These are phyloP conservation scores for Graphilbum sp. DNA, from an alignment of 2,329 filamentous ascomycete genomes.

Conservation along the genomic window DNA sequence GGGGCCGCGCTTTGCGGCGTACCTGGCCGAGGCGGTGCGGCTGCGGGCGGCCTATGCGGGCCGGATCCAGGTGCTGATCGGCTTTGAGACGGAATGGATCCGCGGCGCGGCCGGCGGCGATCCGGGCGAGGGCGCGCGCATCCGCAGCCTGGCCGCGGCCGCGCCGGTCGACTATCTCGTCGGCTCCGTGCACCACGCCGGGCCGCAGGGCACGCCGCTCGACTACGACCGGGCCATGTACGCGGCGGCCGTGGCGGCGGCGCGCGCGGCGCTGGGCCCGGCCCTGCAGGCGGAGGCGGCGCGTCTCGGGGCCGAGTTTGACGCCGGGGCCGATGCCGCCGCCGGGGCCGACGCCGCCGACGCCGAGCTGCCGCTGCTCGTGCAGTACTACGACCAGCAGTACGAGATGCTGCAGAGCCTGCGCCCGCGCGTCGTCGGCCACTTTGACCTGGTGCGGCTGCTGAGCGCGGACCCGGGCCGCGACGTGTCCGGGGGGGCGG, in stretches of 20 bases:
- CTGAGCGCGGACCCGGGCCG: slow-evolving; percentile 53
- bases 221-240: slow-evolving; percentile 66
- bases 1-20: slow-evolving; percentile 46
- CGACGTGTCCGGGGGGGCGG: slow-evolving; percentile 19
- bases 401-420: slow-evolving; percentile 60
- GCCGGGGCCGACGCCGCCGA: slow-evolving; percentile 14
- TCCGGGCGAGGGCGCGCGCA: slow-evolving; percentile 41
- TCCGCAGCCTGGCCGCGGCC: slow-evolving; percentile 39
- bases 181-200: slow-evolving; percentile 82
- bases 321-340: slow-evolving; percentile 5
- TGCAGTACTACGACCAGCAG: slow-evolving; percentile 80
- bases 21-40: slow-evolving; percentile 57
- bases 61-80: slow-evolving; percentile 66
- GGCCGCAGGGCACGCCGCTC: slow-evolving; percentile 63
- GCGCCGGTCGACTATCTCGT: slow-evolving; percentile 55
- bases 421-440: slow-evolving; percentile 65
- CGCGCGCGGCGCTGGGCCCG: slow-evolving; percentile 28
- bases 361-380: slow-evolving; percentile 57
- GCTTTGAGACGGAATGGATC: slow-evolving; percentile 91
- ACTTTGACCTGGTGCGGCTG: slow-evolving; percentile 84
- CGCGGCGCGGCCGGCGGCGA: slow-evolving; percentile 50
- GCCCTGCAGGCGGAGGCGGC: too few species aligned
- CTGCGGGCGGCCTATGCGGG: slow-evolving; percentile 53
- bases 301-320: too few species aligned
- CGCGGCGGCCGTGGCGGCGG: slow-evolving; percentile 30